Conservation (phyloP, 2,329 filamentous ascomycete species). For the Thelonectria olida region DNA sequence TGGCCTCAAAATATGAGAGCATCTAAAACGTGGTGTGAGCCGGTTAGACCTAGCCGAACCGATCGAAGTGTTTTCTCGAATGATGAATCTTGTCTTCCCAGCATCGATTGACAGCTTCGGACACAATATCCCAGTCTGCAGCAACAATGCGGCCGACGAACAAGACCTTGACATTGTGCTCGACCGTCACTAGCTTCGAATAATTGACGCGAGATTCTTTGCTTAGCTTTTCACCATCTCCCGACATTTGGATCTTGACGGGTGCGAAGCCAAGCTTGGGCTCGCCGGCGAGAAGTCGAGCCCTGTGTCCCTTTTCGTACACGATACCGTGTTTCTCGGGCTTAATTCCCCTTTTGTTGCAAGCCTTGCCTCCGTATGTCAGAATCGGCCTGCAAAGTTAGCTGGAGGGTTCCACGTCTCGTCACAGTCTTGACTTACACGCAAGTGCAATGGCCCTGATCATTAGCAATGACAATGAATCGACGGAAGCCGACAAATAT, state of each 20-base stretch:
- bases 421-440: conserved; percentile 55
- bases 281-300: conserved; percentile 51
- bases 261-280: conserved; percentile 58
- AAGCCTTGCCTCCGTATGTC: conserved; percentile 63
- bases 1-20: conserved; percentile 26
- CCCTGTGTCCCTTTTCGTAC: conserved; percentile 47
- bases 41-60: conserved; percentile 20
- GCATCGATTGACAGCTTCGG: conserved; percentile 57
- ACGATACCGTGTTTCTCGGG: conserved; percentile 64
- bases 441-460: conserved; percentile 63
- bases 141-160: conserved; percentile 61
- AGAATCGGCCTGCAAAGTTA: conserved; percentile 58
- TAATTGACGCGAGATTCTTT: conserved; percentile 66
- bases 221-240: conserved; percentile 55
- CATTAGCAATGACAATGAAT: conserved; percentile 63
- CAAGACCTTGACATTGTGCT: conserved; percentile 66
- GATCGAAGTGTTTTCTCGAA: conserved; percentile 38
- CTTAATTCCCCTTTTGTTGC: conserved; percentile 63
- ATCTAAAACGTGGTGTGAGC: conserved; percentile 38
- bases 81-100: conserved; percentile 57
- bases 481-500: conserved; percentile 62
- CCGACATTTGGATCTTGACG: conserved; percentile 54
- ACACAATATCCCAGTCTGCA: conserved; percentile 53
- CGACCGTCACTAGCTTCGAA: conserved; percentile 63
- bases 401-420: not conserved